Evolutionary conservation across 176 grass and related monocot species (phyloP).

Genomic region (Tillandsia leiboldiana): DNA sequence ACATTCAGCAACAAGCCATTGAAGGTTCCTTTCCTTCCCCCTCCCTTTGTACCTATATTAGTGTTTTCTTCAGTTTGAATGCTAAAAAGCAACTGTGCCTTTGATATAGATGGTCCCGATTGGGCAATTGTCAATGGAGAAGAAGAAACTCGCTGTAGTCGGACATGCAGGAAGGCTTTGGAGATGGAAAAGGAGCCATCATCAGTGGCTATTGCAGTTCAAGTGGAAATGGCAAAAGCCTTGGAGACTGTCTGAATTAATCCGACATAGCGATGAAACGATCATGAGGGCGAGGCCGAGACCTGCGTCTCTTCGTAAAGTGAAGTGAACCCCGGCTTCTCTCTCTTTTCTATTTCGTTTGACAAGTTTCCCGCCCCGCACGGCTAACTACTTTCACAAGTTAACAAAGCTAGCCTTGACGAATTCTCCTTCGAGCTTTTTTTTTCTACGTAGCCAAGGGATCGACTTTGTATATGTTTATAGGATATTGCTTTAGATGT

Average conservation of each 20-base stretch:
- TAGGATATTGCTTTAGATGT: slow-evolving; percentile 64
- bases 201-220: slow-evolving; percentile 93
- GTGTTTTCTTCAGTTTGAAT: not conserved
- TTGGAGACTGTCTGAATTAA: slow-evolving; percentile 88
- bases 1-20: slow-evolving; percentile 56
- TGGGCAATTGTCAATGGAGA: slow-evolving; percentile 42
- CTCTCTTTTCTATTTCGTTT: slow-evolving; percentile 24
- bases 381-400: slow-evolving; percentile 45
- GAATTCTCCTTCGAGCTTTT: slow-evolving; percentile 44
- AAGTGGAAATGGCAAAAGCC: slow-evolving; percentile 99
- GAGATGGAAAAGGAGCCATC: slow-evolving; percentile 99
- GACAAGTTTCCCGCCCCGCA: slow-evolving; percentile 37
- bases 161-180: slow-evolving; percentile 88
- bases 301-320: slow-evolving; percentile 34
- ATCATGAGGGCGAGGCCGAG: slow-evolving; percentile 59
- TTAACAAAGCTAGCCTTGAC: slow-evolving; percentile 38
- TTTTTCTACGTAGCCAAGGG: slow-evolving; percentile 47
- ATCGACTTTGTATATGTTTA: slow-evolving; percentile 60
- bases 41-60: not conserved
- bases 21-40: slow-evolving; percentile 41
- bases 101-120: slow-evolving; percentile 79
- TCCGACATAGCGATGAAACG: slow-evolving; percentile 75
- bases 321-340: slow-evolving; percentile 14
- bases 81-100: slow-evolving; percentile 3
- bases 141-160: slow-evolving; percentile 58